Percentiles rank a stretch among this genome's conserved stretches.
These are phyloP conservation scores for Rhododendron kiyosumense DNA, from an alignment of 148 eudicot genomes.

Conservation along the genomic window DNA sequence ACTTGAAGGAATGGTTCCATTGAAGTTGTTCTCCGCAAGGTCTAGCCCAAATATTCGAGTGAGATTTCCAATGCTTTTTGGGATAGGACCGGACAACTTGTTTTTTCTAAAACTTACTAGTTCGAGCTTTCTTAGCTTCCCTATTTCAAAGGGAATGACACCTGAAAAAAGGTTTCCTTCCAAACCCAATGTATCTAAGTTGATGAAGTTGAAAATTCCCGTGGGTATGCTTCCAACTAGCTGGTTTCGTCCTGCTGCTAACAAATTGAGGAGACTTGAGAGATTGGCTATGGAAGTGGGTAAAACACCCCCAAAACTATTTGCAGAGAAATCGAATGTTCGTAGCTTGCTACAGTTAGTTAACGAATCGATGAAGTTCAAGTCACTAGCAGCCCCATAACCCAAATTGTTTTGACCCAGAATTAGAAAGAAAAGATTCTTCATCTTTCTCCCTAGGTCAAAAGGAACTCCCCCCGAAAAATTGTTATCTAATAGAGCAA, in stretches of 20 bases:
- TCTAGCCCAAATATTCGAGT: neutral
- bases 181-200: neutral
- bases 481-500: neutral
- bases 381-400: too few species aligned
- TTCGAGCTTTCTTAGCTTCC: conserved; percentile 6
- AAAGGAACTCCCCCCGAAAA: neutral
- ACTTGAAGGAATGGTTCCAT: conserved; percentile 19
- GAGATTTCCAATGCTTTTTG: conserved; percentile 8
- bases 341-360: neutral
- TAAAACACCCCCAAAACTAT: conserved; percentile 11
- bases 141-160: conserved; percentile 17
- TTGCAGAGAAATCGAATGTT: neutral
- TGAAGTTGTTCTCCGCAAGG: neutral
- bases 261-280: neutral
- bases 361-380: too few species aligned
- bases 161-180: neutral
- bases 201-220: conserved; percentile 7
- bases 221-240: neutral
- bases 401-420: too few species aligned
- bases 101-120: neutral
- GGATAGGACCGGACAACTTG: conserved; percentile 5
- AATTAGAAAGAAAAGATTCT: neutral
- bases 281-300: conserved; percentile 11
- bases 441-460: conserved; percentile 8
- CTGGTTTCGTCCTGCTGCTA: neutral